Base-by-base conservation (phyloP, 768 basidiomycete species). In the Gloeophyllum trabeum region DNA sequence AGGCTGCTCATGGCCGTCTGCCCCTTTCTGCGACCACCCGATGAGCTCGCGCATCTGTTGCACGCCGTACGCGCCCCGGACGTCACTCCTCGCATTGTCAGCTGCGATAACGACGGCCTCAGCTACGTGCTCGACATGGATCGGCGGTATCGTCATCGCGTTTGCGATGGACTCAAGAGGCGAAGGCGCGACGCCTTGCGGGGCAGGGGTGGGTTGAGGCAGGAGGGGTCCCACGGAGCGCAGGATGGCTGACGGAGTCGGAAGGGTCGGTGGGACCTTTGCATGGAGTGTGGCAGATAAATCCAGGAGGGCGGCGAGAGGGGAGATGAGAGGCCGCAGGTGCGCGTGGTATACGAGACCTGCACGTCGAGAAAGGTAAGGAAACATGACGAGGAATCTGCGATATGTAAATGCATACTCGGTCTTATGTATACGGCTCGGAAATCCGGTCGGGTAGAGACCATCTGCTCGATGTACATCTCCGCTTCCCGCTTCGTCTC, bases 301-400 rank as follows among this genome's bases (percentile, higher is more conserved):
- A 55, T 91, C 88, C 32, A 96, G 70, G 43, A 91, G 55, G 5
- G 82, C 81, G 1, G 94, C 92, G 41, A 86, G 70, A 40, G 89
- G 83, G 32, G 89, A 83, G 6, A 84, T 83, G 38, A 93, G 54
- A n/a, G 96, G 96, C 34, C 92, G 80, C 50, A 81, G 69, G 60
- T 96, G 91, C 6, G 94, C 85, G 56, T 98, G 94, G 62, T 98
- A 98, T 51, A 99, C 90, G 41, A 99, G 68, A 48, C 93, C 96
- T 91, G 57, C 40, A 25, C n/a, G n/a, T n/a, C 44, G 26, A 23
- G n/a, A 43, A 25, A 24, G 34, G 28, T 21, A 40, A 24, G 38
- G 13, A 25, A 5, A 35, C 24, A 30, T 14, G 28, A 28, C 32
- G 42, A 38, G 20, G 24, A 36, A 3, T 7, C 16, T 34, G n/a